These are phyloP conservation scores for Fibroporia radiculosa DNA, from an alignment of 768 basidiomycete species.

Conservation along the genomic window DNA sequence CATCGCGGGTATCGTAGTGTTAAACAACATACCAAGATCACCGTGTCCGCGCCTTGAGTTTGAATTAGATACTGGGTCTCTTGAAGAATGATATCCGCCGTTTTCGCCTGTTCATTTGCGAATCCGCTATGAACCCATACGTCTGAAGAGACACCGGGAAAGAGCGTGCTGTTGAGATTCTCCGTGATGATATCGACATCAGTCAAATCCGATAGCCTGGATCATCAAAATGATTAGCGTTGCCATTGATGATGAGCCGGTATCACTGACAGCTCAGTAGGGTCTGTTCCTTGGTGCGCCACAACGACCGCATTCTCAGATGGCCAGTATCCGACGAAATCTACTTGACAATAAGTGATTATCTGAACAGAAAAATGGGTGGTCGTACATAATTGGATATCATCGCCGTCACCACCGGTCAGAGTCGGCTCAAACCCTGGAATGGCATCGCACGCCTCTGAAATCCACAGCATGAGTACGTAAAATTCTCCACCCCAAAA, in stretches of 20 bases:
- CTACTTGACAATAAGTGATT: slow-evolving; percentile 19
- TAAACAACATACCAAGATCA: slow-evolving; percentile 31
- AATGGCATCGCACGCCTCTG: slow-evolving; percentile 33
- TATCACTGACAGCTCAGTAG: slow-evolving; percentile 36
- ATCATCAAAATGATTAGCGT: not conserved
- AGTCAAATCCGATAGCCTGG: slow-evolving; percentile 37
- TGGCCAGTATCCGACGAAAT: slow-evolving; percentile 52
- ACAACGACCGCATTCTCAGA: slow-evolving; percentile 45
- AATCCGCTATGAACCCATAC: slow-evolving; percentile 50
- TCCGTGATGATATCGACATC: slow-evolving; percentile 36
- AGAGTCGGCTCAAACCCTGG: slow-evolving; percentile 32
- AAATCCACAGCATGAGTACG: not conserved
- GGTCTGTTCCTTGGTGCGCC: slow-evolving; percentile 56
- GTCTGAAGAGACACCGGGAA: slow-evolving; percentile 41
- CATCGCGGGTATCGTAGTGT: slow-evolving; percentile 1
- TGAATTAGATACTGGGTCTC: slow-evolving; percentile 35
- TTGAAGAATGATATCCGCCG: slow-evolving; percentile 35
- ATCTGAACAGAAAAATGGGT: not conserved
- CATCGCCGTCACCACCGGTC: slow-evolving; percentile 44
- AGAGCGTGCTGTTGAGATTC: slow-evolving; percentile 36
- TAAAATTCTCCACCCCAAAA: not conserved
- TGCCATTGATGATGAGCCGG: not conserved
- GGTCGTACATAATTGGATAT: slow-evolving; percentile 41
- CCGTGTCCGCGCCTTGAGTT: slow-evolving; percentile 28
- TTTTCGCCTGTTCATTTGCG: slow-evolving; percentile 39